Conservation (phyloP, 2,329 filamentous ascomycete species). For the Fusarium sp. region DNA sequence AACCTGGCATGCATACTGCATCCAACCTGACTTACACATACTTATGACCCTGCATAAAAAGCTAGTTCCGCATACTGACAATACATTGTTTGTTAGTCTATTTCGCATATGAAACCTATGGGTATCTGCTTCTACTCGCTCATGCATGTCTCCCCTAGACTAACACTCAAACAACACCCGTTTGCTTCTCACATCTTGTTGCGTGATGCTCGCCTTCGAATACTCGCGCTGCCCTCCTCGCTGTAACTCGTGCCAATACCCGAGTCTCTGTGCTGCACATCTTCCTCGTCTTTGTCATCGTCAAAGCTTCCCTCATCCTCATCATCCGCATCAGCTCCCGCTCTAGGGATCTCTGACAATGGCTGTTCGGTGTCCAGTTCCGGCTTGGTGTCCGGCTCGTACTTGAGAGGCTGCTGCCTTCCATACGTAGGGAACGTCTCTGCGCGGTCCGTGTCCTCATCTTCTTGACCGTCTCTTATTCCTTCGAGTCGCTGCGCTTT, state of each 20-base stretch:
- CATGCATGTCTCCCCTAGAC: constrained; percentile 5
- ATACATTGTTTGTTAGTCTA: constrained; percentile 8
- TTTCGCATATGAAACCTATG: constrained; percentile 3
- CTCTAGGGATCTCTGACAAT: constrained; percentile 55
- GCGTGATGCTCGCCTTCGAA: constrained; percentile 54
- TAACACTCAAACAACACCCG: constrained; percentile 3
- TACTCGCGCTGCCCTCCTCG: constrained; percentile 54
- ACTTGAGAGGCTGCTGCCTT: constrained; percentile 59
- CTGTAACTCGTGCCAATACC: constrained; percentile 70
- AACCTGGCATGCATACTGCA: constrained; percentile 8
- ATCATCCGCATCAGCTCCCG: constrained; percentile 63
- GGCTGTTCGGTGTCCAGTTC: constrained; percentile 52
- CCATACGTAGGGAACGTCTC: constrained; percentile 62
- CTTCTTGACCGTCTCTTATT: constrained; percentile 48
- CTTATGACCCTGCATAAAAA: constrained; percentile 2
- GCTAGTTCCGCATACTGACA: constrained; percentile 1
- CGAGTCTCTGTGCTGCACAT: constrained; percentile 57
- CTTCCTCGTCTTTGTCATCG: constrained; percentile 54
- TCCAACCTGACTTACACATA: constrained; percentile 7
- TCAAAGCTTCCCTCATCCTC: constrained; percentile 58
- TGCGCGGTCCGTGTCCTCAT: constrained; percentile 60
- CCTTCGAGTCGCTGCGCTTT: constrained; percentile 25
- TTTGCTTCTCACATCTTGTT: constrained; percentile 29
- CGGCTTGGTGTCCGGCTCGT: constrained; percentile 57
- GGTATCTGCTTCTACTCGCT: constrained; percentile 30